Evolutionary conservation across 177 flowering plant species (phyloP).

Genomic region (Tripterygium wilfordii): DNA sequence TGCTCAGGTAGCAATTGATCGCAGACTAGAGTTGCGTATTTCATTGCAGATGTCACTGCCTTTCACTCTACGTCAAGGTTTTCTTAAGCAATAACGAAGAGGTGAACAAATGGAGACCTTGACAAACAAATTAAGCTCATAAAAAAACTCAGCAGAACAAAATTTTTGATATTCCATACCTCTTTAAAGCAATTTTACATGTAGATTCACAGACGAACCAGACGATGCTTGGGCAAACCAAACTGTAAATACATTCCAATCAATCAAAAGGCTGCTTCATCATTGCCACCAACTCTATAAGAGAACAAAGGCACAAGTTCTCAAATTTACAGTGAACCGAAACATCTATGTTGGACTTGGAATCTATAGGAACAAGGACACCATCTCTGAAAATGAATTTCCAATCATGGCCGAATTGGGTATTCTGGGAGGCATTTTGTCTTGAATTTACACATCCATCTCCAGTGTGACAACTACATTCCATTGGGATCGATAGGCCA

Average conservation of each 20-base stretch:
- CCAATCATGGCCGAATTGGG: constrained; percentile 20
- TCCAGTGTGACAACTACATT: constrained; percentile 50
- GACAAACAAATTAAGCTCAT: constrained; percentile 14
- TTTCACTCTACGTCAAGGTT: no score
- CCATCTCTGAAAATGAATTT: constrained; percentile 60
- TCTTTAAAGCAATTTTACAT: constrained; percentile 12
- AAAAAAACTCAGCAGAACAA: constrained; percentile 2
- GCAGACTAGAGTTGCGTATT: no score
- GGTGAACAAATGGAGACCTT: no score
- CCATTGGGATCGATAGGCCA: constrained; percentile 18
- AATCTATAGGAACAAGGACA: constrained; percentile 44
- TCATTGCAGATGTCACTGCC: no score
- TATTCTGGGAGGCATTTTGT: constrained; percentile 10
- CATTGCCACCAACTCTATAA: constrained; percentile 48
- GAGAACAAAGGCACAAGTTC: constrained; percentile 71
- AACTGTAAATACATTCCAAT: constrained; percentile 14
- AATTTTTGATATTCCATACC: constrained; percentile 14
- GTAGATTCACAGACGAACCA: no score
- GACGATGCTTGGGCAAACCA: constrained; percentile 11
- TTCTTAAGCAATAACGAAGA: no score
- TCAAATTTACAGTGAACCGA: constrained; percentile 66
- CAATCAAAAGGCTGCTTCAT: constrained; percentile 40
- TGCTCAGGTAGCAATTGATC: no score
- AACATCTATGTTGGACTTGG: constrained; percentile 31
- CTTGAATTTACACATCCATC: constrained; percentile 7